Conservation (phyloP, 768 basidiomycete genomes). For the Strobilomyces dryophilus region DNA sequence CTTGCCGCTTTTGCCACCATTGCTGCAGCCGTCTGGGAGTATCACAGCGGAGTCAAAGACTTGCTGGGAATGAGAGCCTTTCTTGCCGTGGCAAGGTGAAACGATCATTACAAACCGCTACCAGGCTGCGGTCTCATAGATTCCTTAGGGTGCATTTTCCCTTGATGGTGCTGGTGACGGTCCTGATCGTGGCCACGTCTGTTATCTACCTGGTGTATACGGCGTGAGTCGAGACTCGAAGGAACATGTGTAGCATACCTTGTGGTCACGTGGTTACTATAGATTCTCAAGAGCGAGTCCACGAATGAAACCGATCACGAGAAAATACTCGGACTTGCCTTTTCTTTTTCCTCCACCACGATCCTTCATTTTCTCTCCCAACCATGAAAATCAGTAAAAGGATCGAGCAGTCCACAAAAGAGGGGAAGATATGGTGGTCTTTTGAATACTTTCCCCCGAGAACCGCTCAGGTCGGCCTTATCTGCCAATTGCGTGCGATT, state of each 20-base stretch:
- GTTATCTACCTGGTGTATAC: slow-evolving; percentile 43
- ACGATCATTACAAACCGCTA: slow-evolving; percentile 14
- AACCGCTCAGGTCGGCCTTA: slow-evolving; percentile 74
- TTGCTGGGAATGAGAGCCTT: slow-evolving; percentile 58
- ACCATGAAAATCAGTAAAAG: slow-evolving; percentile 94
- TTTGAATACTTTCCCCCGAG: slow-evolving; percentile 98
- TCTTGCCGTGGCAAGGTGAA: slow-evolving; percentile 51
- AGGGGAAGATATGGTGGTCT: slow-evolving; percentile 93
- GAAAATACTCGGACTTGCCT: slow-evolving; percentile 22
- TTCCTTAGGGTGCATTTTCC: slow-evolving; percentile 45
- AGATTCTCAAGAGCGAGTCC: not conserved
- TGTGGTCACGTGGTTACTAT: slow-evolving; percentile 18
- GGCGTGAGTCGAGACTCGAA: slow-evolving; percentile 1
- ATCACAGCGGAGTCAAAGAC: slow-evolving; percentile 53
- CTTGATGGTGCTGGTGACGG: slow-evolving; percentile 47
- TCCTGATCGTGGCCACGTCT: slow-evolving; percentile 48
- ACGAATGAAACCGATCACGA: slow-evolving; percentile 10
- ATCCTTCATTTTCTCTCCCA: slow-evolving; percentile 17
- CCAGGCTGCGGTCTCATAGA: not conserved
- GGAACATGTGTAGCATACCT: not conserved
- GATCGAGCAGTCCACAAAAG: slow-evolving; percentile 78
- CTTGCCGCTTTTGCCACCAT: slow-evolving; percentile 51
- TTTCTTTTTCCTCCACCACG: slow-evolving; percentile 13
- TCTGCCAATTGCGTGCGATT: not conserved
- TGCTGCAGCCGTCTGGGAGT: slow-evolving; percentile 62